Evolutionary conservation across 2,329 filamentous ascomycete genomes (phyloP), one percentile per base, ranked within the genome.

Genomic region (Leptoxyphium fumago): DNA sequence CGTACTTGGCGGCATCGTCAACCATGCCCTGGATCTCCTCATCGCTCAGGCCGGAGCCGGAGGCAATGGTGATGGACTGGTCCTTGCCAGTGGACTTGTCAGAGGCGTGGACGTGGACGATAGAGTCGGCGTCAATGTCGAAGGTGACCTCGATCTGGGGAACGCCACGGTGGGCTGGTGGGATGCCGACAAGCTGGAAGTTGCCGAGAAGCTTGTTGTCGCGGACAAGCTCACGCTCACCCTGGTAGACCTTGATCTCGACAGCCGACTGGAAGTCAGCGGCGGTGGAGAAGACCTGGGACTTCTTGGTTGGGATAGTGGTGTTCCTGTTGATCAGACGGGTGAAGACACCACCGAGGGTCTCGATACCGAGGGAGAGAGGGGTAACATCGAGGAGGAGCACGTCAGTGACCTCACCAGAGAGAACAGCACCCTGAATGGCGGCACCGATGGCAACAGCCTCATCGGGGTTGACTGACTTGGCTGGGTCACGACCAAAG

Each of bases 61-160:
- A 95, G 45, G 89, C 88, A 65, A 98, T 94, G 64, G 89, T 96
- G 72, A 98, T 96, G 50, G 88, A 95, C 76, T 98, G 89, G 65
- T 96, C 89, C 81, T 95, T 96, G 80, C 86, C 85, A 71, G 88
- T 96, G 57, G 87, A 89, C 82, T 96, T 95, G 73, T 96, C 89
- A 77, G 94, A 94, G 67, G 89, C 89, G 67, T 91, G 84, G 52
- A 96, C 89, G 74, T 95, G 88, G 58, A 96, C 87, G 58, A 96
- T 95, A 14, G 87, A 94, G 68, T 96, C 87, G 60, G 89, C 89
- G 59, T 96, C 89, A 65, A 96, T 95, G 69, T 96, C 89, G 70
- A 96, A 96, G 61, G 89, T 95, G 58, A 96, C 89, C 75, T 96
- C 89, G 46, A 96, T 76, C 68, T 96, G 89, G 52, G 89, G 89